Percentiles rank a stretch among this genome's conserved stretches.
Evolutionary conservation across 1,284 basidiomycete genomes (phyloP).

Genomic region (Ustilago lituana): DNA sequence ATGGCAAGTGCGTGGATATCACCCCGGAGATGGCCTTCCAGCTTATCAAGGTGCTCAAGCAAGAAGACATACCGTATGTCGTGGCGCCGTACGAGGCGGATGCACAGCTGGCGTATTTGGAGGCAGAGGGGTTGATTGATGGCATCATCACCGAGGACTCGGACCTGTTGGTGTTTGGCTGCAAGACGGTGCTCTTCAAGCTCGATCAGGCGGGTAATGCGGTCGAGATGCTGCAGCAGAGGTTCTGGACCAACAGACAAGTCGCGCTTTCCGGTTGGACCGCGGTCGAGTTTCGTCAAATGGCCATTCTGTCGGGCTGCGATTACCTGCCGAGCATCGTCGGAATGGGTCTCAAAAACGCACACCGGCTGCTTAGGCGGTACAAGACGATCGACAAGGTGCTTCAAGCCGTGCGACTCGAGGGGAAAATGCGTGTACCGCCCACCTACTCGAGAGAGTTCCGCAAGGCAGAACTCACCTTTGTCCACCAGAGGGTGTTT

Average conservation of each 20-base stretch:
- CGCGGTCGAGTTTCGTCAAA: slow-evolving; percentile 86
- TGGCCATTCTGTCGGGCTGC: slow-evolving; percentile 97
- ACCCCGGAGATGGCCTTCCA: slow-evolving; percentile 98
- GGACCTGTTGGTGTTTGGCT: slow-evolving; percentile 96
- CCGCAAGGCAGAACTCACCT: slow-evolving; percentile 83
- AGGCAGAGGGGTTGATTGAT: slow-evolving; percentile 82
- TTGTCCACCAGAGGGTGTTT: slow-evolving; percentile 92
- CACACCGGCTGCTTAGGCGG: slow-evolving; percentile 81
- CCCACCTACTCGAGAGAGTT: slow-evolving; percentile 73
- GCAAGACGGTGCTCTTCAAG: slow-evolving; percentile 72
- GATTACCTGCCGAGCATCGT: slow-evolving; percentile 76
- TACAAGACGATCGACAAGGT: slow-evolving; percentile 88
- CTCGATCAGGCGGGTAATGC: slow-evolving; percentile 73
- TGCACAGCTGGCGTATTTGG: slow-evolving; percentile 93
- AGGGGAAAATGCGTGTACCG: slow-evolving; percentile 86
- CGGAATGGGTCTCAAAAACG: slow-evolving; percentile 78
- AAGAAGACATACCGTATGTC: slow-evolving; percentile 72
- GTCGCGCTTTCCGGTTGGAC: slow-evolving; percentile 88
- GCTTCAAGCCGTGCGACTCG: slow-evolving; percentile 80
- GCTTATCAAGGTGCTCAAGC: slow-evolving; percentile 81
- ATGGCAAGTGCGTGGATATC: slow-evolving; percentile 91
- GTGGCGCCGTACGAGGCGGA: slow-evolving; percentile 99
- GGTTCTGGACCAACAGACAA: slow-evolving; percentile 79
- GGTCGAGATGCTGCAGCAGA: slow-evolving; percentile 79
- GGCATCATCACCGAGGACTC: slow-evolving; percentile 98